Evolutionary conservation across 139 green algal genomes (phyloP), one percentile per base, ranked within the genome.

Genomic region (Coelastrella sp.): DNA sequence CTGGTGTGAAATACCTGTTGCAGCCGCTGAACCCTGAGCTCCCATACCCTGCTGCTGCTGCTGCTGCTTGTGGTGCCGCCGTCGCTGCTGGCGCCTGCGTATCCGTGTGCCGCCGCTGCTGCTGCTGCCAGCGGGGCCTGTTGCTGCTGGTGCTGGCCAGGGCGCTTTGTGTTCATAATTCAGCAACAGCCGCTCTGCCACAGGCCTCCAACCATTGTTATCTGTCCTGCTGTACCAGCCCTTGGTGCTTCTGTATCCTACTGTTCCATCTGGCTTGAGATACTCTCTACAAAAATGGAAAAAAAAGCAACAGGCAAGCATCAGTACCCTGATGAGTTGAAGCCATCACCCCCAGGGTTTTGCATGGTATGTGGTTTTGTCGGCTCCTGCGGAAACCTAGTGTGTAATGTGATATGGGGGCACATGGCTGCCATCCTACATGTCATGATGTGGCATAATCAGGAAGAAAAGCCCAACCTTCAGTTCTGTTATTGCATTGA

Each of bases 191-290:
- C 92, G 93, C 88, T 95, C 93, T 4, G 89, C 89, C 8, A 97
- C 91, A 9, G 95, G 94, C 85, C 96, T 91, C 96, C 96, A 98
- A 12, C 93, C 94, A 87, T 98, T 98, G 90, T 95, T 96, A 76
- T 96, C 95, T 56, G 85, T n/a, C 7, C 95, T 83, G 27, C 93
- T 89, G 87, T 97, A 97, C 95, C 95, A 97, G 19, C 93, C 94
- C 20, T 66, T 84, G 0, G 84, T 93, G 87, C 49, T 89, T 56
- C 92, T 88, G 49, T 80, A 74, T 6, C 93, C 94, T 15, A 92
- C 84, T 11, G 70, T 95, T 24, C 93, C 93, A 78, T 96, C 92
- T 15, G 92, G 91, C 66, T 87, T 82, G 25, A 92, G 90, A 87
- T 92, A 94, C 74, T 91, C 89, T 78, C 87, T 94, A 85, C 6